Evolutionary conservation across 306 rosid species (phyloP).

Genomic region (Sphenostylis stenocarpa): DNA sequence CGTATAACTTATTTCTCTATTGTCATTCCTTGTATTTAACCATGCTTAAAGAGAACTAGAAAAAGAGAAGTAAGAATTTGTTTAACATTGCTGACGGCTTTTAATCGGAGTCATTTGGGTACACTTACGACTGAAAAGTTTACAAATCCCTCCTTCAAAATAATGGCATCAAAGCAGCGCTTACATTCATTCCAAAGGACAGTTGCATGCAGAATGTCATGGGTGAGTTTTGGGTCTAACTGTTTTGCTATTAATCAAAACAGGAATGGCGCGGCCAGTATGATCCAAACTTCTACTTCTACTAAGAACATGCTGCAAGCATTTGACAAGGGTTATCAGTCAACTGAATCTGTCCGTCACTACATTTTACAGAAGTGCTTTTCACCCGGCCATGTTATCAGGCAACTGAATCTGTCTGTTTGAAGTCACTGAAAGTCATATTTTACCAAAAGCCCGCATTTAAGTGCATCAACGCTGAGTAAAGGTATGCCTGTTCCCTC

Average conservation of each 20-base stretch:
- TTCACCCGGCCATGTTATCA: neutral
- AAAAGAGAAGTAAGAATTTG: neutral
- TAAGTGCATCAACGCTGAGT: slow-evolving; percentile 14
- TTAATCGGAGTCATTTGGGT: neutral
- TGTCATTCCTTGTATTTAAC: neutral
- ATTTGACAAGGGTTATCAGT: neutral
- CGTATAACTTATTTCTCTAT: neutral
- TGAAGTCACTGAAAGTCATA: slow-evolving; percentile 15
- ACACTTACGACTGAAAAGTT: neutral
- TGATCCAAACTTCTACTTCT: slow-evolving; percentile 1
- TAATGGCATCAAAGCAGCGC: neutral
- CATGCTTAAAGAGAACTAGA: neutral
- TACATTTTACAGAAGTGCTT: neutral
- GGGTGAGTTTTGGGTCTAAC: neutral
- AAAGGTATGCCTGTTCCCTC: neutral
- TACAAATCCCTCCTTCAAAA: neutral
- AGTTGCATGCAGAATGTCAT: neutral
- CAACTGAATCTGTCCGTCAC: slow-evolving; percentile 13
- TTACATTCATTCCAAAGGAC: neutral
- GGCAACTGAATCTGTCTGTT: too few species aligned
- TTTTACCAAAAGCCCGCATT: slow-evolving; percentile 2
- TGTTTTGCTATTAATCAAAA: neutral
- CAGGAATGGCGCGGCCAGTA: neutral
- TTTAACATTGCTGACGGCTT: too few species aligned
- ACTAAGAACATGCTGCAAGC: neutral